Conservation (phyloP, 2,329 filamentous ascomycete species). For the Cladosporium sp. region DNA sequence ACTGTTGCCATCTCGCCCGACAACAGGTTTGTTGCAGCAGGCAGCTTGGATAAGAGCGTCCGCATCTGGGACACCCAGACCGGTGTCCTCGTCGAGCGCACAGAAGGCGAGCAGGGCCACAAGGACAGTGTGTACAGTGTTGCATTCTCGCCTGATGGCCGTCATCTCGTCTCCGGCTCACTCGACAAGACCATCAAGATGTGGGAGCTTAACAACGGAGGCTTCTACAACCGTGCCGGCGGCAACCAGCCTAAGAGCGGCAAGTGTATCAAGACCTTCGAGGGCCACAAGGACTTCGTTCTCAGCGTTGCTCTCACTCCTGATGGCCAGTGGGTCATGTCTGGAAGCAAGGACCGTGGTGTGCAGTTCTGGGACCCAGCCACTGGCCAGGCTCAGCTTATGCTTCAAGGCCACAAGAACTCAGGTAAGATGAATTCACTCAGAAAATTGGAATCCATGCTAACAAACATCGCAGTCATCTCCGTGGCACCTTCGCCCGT, state of each 20-base stretch:
- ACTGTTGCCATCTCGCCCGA: conserved; percentile 97
- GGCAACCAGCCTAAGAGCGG: conserved; percentile 62
- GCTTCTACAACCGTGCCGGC: conserved; percentile 43
- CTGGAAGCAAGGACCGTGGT: conserved; percentile 92
- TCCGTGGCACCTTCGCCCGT: conserved; percentile 91
- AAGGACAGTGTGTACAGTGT: conserved; percentile 97
- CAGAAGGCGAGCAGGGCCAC: conserved; percentile 90
- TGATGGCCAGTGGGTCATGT: conserved; percentile 92
- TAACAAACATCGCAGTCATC: conserved; percentile 59
- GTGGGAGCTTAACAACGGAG: conserved; percentile 78
- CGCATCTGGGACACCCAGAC: conserved; percentile 90
- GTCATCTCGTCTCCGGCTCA: conserved; percentile 89
- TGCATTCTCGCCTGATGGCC: conserved; percentile 89
- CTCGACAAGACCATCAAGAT: conserved; percentile 99
- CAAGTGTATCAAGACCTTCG: conserved; percentile 93
- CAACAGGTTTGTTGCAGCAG: conserved; percentile 88
- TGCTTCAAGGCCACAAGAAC: conserved; percentile 98
- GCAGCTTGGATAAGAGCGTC: conserved; percentile 95
- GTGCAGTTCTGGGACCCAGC: conserved; percentile 98
- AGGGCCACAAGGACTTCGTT: conserved; percentile 98
- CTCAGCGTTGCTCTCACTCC: conserved; percentile 92
- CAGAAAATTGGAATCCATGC: conserved; percentile 2
- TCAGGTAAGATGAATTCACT: conserved; percentile 53
- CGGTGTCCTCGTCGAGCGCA: conserved; percentile 81
- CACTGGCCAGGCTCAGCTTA: conserved; percentile 90